Evolutionary conservation across 2,329 filamentous ascomycete species (phyloP), one percentile per base, ranked within the genome.

Genomic region (Periconia sp.): DNA sequence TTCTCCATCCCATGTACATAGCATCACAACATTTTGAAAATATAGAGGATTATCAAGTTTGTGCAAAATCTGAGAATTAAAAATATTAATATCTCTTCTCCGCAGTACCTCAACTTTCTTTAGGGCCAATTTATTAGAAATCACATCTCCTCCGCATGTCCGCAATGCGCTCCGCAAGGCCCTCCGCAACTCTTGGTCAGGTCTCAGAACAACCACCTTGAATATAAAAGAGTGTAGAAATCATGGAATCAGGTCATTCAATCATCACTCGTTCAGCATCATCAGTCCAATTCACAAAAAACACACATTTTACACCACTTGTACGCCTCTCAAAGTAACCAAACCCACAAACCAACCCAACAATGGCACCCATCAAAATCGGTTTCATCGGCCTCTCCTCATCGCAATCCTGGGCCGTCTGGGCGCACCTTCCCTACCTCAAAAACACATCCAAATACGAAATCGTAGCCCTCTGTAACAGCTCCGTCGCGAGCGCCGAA

Each of bases 381-480:
- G 65, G 58, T 41, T 57, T 70, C 53, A 66, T 69, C 47, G 64
- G 65, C 20, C 65, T 70, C 45, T 56, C 55, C 30, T 41, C 45
- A 17, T 30, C 14, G 46, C 19, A 45, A 42, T 27, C 55, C 42
- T 60, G 60, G 51, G 68, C 64, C 40, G 57, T 56, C 8, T 52
- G 47, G 14, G 63, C 73, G 3, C 76, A 79, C 57, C 60, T 79
- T 1, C 75, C 73, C 6, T 71, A 69, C 19, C 54, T 74, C 3
- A 59, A 54, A 20, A 60, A 61, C 14, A 62, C 65, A 5, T 43
- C 65, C 13, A 66, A 75, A 3, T 81, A 79, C 58, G 59, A 76
- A 40, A 75, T 82, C 55, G 72, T 75, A 18, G 79, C 78, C n/a
- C 68, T 82, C 5, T 74, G 74, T 58, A 82, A 82, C 64, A 76